Evolutionary conservation across 2,329 filamentous ascomycete species (phyloP).

Genomic region (Coccinonectria pachysandricola): DNA sequence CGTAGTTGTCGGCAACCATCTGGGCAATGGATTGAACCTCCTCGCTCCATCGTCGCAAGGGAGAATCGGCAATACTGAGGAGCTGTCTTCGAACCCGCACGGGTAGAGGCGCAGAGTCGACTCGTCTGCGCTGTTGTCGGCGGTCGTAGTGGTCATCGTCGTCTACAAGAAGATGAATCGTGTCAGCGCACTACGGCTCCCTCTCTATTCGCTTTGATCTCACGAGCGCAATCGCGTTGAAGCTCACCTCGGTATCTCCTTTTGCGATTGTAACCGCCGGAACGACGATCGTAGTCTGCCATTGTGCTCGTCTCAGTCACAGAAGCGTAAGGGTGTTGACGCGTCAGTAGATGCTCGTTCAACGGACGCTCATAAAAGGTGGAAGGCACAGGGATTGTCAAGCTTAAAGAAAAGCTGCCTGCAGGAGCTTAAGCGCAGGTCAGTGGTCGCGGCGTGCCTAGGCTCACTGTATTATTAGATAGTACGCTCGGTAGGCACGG

Average conservation of each 20-base stretch:
- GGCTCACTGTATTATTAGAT: no score
- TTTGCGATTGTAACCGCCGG: conserved; percentile 55
- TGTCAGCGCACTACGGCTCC: conserved; percentile 10
- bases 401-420: conserved; percentile 13
- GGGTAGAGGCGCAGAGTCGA: conserved; percentile 58
- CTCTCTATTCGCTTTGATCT: conserved; percentile 20
- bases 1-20: conserved; percentile 70
- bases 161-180: conserved; percentile 16
- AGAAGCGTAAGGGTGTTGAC: conserved; percentile 1
- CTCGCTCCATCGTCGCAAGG: conserved; percentile 67
- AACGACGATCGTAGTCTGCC: conserved; percentile 48
- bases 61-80: conserved; percentile 71
- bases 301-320: conserved; percentile 22
- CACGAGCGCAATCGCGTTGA: conserved; percentile 1
- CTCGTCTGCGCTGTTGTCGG: conserved; percentile 61
- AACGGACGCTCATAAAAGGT: no score
- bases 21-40: conserved; percentile 67
- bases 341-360: conserved; percentile 8
- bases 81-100: conserved; percentile 69
- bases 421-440: conserved; percentile 8
- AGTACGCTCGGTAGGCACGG: no score
- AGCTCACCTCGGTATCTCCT: conserved; percentile 63
- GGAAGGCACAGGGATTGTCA: conserved; percentile 7
- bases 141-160: conserved; percentile 74
- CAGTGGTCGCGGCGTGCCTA: no score